Conservation (phyloP, 2,329 filamentous ascomycete species). For the Fusarium phyllophilum region DNA sequence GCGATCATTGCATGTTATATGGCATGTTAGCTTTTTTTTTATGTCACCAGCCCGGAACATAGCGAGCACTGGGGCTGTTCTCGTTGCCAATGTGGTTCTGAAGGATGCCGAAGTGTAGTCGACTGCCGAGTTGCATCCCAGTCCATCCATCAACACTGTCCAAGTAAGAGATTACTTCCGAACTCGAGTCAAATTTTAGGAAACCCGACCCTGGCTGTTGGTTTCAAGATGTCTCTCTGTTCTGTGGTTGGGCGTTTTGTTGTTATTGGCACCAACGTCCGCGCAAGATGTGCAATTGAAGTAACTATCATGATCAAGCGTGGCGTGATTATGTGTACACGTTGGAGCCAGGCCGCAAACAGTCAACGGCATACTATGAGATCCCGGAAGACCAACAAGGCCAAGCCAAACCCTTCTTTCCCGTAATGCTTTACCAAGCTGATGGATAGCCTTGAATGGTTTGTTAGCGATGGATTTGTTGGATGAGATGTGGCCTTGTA, state of each 20-base stretch:
- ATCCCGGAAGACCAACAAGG: background rate
- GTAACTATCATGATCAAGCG: background rate
- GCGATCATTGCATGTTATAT: constrained; percentile 19
- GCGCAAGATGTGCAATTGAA: background rate
- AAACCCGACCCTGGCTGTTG: constrained; percentile 5
- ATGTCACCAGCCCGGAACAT: constrained; percentile 2
- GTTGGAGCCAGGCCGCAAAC: background rate
- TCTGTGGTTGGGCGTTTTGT: background rate
- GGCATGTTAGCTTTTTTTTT: background rate
- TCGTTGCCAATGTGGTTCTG: background rate
- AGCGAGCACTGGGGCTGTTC: background rate
- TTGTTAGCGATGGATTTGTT: constrained; percentile 19
- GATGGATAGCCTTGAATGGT: constrained; percentile 1
- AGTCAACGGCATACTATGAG: background rate
- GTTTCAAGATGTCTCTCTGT: constrained; percentile 2
- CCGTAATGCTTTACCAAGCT: background rate
- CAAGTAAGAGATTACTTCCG: constrained; percentile 5
- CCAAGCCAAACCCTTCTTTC: background rate
- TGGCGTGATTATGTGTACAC: background rate
- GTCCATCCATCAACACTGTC: constrained; percentile 11
- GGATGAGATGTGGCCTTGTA: constrained; percentile 16
- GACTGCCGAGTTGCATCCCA: constrained; percentile 19
- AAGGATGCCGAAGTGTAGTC: background rate
- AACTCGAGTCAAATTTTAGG: constrained; percentile 5
- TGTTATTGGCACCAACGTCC: background rate